Percentiles rank a stretch among this genome's conserved stretches.
Evolutionary conservation across 108 stramenopile genomes (phyloP).

Genomic region (Nannochloropsis gaditana): DNA sequence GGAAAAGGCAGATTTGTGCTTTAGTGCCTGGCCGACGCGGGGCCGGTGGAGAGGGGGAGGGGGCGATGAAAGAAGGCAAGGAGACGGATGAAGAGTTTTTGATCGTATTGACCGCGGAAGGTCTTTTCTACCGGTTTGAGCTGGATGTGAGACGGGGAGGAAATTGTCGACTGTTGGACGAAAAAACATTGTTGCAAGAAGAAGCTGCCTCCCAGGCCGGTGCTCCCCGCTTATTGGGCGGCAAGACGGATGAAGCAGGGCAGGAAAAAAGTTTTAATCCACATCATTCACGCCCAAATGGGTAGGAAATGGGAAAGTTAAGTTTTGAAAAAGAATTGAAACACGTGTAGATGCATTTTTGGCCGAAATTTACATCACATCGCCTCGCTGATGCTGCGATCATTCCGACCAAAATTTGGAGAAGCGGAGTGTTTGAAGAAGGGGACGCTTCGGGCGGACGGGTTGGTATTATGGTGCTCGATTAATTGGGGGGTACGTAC

Average conservation of each 20-base stretch:
- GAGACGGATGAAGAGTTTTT: slow-evolving; percentile 24
- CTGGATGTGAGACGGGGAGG: slow-evolving; percentile 38
- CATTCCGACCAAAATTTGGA: no score
- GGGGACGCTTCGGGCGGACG: no score
- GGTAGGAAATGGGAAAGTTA: no score
- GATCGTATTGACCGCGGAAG: slow-evolving; percentile 40
- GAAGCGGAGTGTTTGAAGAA: no score
- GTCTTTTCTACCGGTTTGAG: slow-evolving; percentile 35
- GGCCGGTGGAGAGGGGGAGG: not conserved
- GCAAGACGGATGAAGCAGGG: not conserved
- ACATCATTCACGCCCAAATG: no score
- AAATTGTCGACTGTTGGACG: slow-evolving; percentile 37
- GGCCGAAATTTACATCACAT: no score
- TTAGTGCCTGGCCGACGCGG: not conserved
- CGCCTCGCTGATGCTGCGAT: no score
- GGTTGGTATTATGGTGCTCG: no score
- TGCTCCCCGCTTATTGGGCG: not conserved
- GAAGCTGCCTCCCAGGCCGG: not conserved
- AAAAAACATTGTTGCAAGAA: slow-evolving; percentile 34
- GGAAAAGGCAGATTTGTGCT: slow-evolving; percentile 14
- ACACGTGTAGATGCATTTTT: no score
- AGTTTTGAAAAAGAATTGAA: no score
- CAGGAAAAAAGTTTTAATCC: no score
- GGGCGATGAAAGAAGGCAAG: not conserved
- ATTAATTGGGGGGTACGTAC: no score